These are phyloP conservation scores for Colletotrichum sp. DNA, from an alignment of 2,329 filamentous ascomycete species.

Conservation along the genomic window DNA sequence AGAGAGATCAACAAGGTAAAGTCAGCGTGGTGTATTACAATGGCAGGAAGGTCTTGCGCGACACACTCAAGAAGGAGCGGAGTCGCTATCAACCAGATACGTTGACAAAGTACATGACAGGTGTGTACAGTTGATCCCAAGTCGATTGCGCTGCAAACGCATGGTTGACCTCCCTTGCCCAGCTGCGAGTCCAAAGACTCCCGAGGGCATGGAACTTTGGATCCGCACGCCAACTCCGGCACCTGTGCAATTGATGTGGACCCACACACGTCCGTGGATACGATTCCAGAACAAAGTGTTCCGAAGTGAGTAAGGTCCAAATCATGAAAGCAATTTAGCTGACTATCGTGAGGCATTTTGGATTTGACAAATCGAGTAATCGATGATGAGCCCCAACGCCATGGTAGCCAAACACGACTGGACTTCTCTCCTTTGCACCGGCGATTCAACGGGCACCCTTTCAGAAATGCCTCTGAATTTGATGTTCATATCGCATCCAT, in stretches of 20 bases:
- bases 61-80: background rate
- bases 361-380: rapidly evolving
- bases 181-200: background rate
- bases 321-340: no score
- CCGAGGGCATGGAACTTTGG: rapidly evolving
- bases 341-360: no score
- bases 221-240: background rate
- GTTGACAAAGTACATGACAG: rapidly evolving
- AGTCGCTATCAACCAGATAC: rapidly evolving
- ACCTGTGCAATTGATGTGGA: rapidly evolving
- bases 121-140: rapidly evolving
- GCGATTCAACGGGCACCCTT: rapidly evolving
- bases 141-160: rapidly evolving
- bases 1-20: background rate
- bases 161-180: rapidly evolving
- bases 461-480: rapidly evolving
- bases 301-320: background rate
- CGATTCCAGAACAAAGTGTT: rapidly evolving
- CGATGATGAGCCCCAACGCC: rapidly evolving
- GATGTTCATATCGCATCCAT: background rate
- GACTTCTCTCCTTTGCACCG: no score
- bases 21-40: rapidly evolving
- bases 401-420: rapidly evolving
- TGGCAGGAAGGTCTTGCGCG: rapidly evolving
- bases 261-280: rapidly evolving